These are phyloP conservation scores for Penicillium odoratum DNA, from an alignment of 495 filamentous ascomycete species.

Conservation along the genomic window DNA sequence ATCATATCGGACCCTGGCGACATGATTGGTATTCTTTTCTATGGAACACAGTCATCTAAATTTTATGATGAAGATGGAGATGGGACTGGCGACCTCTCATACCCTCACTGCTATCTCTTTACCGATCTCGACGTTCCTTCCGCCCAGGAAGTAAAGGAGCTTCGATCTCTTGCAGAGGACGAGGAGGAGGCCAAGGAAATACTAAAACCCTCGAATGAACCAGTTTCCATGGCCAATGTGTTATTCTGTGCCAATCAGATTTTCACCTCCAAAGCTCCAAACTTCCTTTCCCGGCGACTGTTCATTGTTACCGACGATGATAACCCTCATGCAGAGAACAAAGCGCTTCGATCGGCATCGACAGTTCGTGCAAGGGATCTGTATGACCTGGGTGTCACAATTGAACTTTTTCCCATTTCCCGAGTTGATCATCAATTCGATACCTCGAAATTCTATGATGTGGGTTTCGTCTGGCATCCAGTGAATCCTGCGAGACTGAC, in stretches of 20 bases:
- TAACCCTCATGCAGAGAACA: constrained; percentile 74
- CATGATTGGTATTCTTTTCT: constrained; percentile 97
- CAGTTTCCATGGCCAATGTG: constrained; percentile 81
- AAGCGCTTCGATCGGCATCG: constrained; percentile 68
- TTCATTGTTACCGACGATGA: constrained; percentile 98
- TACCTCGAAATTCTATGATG: constrained; percentile 86
- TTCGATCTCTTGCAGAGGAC: constrained; percentile 74
- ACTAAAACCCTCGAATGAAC: constrained; percentile 66
- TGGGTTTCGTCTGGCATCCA: constrained; percentile 35
- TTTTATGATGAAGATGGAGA: constrained; percentile 70
- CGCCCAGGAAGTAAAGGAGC: constrained; percentile 78
- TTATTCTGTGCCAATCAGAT: constrained; percentile 95
- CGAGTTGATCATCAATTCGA: constrained; percentile 74
- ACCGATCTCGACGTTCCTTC: constrained; percentile 85
- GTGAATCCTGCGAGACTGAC: constrained; percentile 1
- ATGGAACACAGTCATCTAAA: constrained; percentile 83
- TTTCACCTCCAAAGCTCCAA: constrained; percentile 91
- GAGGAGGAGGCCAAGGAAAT: constrained; percentile 63
- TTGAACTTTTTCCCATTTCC: constrained; percentile 93
- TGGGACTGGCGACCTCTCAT: constrained; percentile 60
- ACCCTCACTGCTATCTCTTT: constrained; percentile 91
- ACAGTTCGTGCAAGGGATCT: constrained; percentile 90
- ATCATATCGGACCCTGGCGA: constrained; percentile 96
- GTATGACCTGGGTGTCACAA: constrained; percentile 89
- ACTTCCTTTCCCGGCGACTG: constrained; percentile 86